These are phyloP conservation scores for Pseudogymnoascus verrucosus DNA, from an alignment of 2,329 filamentous ascomycete species.

Conservation along the genomic window DNA sequence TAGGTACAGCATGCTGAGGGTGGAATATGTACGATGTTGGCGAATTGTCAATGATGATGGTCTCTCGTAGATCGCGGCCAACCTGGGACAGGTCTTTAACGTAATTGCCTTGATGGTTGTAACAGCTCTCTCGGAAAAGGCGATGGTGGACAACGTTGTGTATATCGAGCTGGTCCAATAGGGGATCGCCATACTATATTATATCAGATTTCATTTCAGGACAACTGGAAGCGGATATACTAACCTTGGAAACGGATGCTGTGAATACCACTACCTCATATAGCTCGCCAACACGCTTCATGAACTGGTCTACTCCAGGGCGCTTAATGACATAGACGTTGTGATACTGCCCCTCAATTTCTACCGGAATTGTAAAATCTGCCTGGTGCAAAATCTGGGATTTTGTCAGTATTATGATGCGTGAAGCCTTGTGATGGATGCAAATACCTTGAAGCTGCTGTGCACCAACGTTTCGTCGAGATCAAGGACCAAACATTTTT, in stretches of 20 bases:
- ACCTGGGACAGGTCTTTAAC: constrained; percentile 98
- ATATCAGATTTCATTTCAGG: constrained; percentile 9
- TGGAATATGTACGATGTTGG: constrained; percentile 99
- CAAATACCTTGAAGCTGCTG: constrained; percentile 87
- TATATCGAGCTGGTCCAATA: constrained; percentile 94
- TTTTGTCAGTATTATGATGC: constrained; percentile 10
- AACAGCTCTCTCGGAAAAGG: constrained; percentile 95
- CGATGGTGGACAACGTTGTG: constrained; percentile 94
- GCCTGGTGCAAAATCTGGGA: constrained; percentile 87
- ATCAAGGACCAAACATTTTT: constrained; percentile 92
- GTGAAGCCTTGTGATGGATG: background rate
- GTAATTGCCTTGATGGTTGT: constrained; percentile 98
- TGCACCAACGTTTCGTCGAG: constrained; percentile 95
- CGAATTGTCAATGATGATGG: constrained; percentile 99
- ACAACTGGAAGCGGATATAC: constrained; percentile 16
- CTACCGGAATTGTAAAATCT: constrained; percentile 97
- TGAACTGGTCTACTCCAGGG: constrained; percentile 96
- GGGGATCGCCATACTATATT: constrained; percentile 80
- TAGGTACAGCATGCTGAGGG: constrained; percentile 95
- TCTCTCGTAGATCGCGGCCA: constrained; percentile 89
- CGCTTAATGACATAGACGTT: constrained; percentile 99
- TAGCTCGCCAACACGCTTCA: constrained; percentile 95
- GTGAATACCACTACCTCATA: constrained; percentile 99
- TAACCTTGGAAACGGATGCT: constrained; percentile 92
- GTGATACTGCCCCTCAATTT: constrained; percentile 98